Percentiles rank a stretch among this genome's conserved stretches.
Evolutionary conservation across 441 rosid species (phyloP).

Genomic region (Brassica balearica): DNA sequence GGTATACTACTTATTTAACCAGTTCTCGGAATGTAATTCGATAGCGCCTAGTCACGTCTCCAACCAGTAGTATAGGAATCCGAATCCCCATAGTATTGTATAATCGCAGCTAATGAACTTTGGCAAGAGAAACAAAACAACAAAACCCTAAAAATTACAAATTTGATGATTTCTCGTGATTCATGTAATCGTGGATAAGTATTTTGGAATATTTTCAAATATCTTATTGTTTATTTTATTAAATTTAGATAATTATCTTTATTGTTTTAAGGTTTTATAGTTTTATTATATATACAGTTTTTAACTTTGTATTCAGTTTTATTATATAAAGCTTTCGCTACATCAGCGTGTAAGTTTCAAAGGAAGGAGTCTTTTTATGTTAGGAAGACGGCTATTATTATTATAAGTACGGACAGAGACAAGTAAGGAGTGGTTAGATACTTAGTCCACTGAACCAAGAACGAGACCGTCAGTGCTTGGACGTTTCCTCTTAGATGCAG

Average conservation of each 20-base stretch:
- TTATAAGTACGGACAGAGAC: background rate
- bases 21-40: background rate
- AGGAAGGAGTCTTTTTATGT: background rate
- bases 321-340: too few relatives aligned
- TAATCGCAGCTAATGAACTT: background rate
- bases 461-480: background rate
- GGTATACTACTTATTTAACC: background rate
- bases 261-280: too few relatives aligned
- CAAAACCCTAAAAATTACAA: background rate
- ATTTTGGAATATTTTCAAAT: too few relatives aligned
- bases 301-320: too few relatives aligned
- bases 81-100: background rate
- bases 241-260: too few relatives aligned
- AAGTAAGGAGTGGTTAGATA: background rate
- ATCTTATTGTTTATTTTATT: too few relatives aligned
- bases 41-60: background rate
- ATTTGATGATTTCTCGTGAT: background rate
- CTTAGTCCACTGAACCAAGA: background rate
- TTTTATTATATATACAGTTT: too few relatives aligned
- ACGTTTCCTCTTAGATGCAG: conserved; percentile 1
- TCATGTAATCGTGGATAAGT: background rate
- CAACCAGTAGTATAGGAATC: background rate
- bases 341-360: background rate
- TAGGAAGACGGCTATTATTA: background rate
- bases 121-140: conserved; percentile 12